Conservation (phyloP, 2,329 filamentous ascomycete genomes). For the Didymellaceae sp. region DNA sequence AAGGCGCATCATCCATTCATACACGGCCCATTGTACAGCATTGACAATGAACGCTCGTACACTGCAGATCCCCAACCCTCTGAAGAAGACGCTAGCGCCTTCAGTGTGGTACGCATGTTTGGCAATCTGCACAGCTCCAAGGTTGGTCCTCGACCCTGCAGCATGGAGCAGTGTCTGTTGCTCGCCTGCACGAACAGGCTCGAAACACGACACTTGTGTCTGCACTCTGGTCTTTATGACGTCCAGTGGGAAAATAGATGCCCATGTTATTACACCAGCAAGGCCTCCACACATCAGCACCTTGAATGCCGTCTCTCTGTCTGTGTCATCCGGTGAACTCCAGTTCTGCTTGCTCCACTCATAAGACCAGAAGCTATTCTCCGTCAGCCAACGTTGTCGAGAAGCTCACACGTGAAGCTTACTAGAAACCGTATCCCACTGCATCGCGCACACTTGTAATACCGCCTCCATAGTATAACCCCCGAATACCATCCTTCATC, state of each 20-base stretch:
- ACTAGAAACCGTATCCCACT: constrained; percentile 96
- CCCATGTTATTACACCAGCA: constrained; percentile 88
- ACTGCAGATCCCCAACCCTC: constrained; percentile 82
- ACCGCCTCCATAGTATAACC: constrained; percentile 80
- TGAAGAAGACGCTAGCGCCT: constrained; percentile 77
- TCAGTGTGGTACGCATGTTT: constrained; percentile 73
- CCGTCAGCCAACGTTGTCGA: neutral
- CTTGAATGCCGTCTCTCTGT: constrained; percentile 62
- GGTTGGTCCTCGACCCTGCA: constrained; percentile 39
- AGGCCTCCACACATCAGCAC: constrained; percentile 84
- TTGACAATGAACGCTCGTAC: constrained; percentile 89
- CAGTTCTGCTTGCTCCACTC: constrained; percentile 72
- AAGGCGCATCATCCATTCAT: constrained; percentile 80
- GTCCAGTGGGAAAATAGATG: constrained; percentile 87
- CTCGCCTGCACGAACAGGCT: constrained; percentile 20
- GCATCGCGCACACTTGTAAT: constrained; percentile 85
- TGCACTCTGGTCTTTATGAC: constrained; percentile 94
- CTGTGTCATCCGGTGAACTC: constrained; percentile 53
- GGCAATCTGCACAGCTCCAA: constrained; percentile 68
- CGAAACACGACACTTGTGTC: constrained; percentile 60
- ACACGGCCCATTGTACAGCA: constrained; percentile 89
- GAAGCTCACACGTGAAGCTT: constrained; percentile 35
- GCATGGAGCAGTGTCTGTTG: constrained; percentile 28
- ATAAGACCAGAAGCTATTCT: constrained; percentile 82
- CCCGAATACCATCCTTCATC: constrained; percentile 65